Percentiles rank a stretch among this genome's conserved stretches.
Evolutionary conservation across 208 protist species (phyloP).

Genomic region (Wallacemonas sp.): DNA sequence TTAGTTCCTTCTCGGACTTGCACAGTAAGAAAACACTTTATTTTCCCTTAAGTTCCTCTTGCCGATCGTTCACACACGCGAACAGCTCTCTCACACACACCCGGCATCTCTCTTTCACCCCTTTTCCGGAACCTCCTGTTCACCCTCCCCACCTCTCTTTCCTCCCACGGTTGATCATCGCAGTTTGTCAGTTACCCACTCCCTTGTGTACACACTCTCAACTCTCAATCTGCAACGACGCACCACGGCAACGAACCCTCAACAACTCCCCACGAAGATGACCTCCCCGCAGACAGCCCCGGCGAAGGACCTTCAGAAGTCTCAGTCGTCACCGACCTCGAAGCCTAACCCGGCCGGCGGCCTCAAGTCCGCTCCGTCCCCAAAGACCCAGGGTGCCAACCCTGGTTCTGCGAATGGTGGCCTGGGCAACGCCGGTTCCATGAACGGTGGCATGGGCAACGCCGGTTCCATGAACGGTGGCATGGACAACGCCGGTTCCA

Average conservation of each 20-base stretch:
- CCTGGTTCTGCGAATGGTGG: conserved; percentile 1
- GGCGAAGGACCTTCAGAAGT: not conserved
- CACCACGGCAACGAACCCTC: not conserved
- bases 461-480: conserved; percentile 3
- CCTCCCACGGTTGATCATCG: not conserved
- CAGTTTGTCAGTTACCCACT: not conserved
- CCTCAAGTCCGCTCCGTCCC: not conserved
- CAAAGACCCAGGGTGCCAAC: not conserved
- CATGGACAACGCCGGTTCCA: not conserved
- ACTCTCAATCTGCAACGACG: not conserved
- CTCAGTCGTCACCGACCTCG: too few relatives aligned
- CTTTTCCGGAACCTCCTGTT: too few relatives aligned
- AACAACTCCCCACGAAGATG: not conserved
- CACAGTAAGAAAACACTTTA: not conserved
- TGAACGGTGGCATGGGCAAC: conserved; percentile 1
- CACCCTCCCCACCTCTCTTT: too few relatives aligned
- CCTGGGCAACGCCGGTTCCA: not conserved
- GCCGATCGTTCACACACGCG: not conserved
- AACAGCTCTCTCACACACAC: too few relatives aligned
- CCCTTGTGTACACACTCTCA: not conserved
- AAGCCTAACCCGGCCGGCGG: too few relatives aligned
- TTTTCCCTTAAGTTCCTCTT: not conserved
- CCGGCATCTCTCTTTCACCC: not conserved
- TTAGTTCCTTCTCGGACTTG: conserved; percentile 2
- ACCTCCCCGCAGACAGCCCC: not conserved